Conservation (phyloP, 2,329 filamentous ascomycete genomes). For the Trichoderma oligosporum region DNA sequence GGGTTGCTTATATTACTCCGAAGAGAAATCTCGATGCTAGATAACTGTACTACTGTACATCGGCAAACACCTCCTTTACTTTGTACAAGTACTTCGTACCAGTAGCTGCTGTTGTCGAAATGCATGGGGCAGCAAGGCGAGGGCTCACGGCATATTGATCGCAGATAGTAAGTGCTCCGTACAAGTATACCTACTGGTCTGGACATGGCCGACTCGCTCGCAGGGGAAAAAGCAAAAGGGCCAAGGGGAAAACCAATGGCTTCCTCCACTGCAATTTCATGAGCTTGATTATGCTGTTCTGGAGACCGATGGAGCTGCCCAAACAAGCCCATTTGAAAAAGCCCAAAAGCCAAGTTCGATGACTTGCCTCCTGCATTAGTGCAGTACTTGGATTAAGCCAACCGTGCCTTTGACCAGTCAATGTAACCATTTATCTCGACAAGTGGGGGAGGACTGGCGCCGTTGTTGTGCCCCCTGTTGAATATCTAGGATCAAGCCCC, state of each 20-base stretch:
- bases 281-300: not conserved
- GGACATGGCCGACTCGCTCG: not conserved
- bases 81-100: too few relatives aligned
- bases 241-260: not conserved
- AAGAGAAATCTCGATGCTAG: too few relatives aligned
- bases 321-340: slow-evolving; percentile 1
- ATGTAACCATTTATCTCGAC: slow-evolving; percentile 14
- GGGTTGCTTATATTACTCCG: too few relatives aligned
- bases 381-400: not conserved
- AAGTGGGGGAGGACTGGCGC: not conserved
- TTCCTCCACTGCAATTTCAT: slow-evolving; percentile 15
- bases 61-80: too few relatives aligned
- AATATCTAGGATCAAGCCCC: slow-evolving; percentile 7
- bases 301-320: slow-evolving; percentile 10
- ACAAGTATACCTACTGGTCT: too few relatives aligned
- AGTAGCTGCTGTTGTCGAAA: too few relatives aligned
- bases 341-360: slow-evolving; percentile 7
- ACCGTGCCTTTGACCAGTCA: not conserved
- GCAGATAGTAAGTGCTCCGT: not conserved
- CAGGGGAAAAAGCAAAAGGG: not conserved
- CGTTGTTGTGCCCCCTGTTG: slow-evolving; percentile 3
- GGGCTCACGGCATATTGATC: not conserved
- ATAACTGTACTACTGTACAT: too few relatives aligned
- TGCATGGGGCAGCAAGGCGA: not conserved
- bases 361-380: slow-evolving; percentile 19